phyloP scores from a whole-genome alignment of 345 rosid genomes.

The Gossypium raimondii region DNA sequence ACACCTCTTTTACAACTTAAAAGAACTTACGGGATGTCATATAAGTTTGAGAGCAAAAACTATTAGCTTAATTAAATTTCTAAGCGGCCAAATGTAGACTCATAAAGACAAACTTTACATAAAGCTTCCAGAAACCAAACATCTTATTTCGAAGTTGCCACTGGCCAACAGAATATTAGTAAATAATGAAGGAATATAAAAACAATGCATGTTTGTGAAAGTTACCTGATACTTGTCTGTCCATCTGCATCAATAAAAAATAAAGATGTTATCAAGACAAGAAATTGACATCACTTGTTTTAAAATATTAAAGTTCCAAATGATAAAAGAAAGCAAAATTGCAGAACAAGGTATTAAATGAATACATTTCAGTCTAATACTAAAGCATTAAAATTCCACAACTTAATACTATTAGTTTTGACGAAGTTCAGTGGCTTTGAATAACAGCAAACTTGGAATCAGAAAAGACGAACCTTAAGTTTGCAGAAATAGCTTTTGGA shows the following conservation, averaged over 20 bases:
- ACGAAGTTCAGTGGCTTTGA: not conserved
- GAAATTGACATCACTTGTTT: conserved; percentile 5
- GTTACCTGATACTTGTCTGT: conserved; percentile 33
- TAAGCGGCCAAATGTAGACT: not conserved
- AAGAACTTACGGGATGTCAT: not conserved
- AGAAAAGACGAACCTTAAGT: no score
- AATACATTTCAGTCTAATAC: not conserved
- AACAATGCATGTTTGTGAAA: no score
- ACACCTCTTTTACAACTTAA: not conserved
- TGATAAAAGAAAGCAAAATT: not conserved
- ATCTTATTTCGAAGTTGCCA: no score
- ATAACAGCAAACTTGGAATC: not conserved
- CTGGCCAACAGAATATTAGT: no score
- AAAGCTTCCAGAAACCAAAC: not conserved
- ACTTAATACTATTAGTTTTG: not conserved
- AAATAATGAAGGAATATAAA: no score
- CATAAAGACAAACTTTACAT: not conserved
- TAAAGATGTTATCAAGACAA: conserved; percentile 10
- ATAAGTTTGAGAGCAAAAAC: not conserved
- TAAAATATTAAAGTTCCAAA: not conserved
- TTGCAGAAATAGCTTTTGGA: not conserved
- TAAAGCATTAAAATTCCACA: not conserved
- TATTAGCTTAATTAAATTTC: not conserved
- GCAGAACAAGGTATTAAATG: not conserved
- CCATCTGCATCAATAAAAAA: conserved; percentile 46